Evolutionary conservation across 1,284 basidiomycete genomes (phyloP), one percentile per base, ranked within the genome.

Genomic region (Ustilago curta): DNA sequence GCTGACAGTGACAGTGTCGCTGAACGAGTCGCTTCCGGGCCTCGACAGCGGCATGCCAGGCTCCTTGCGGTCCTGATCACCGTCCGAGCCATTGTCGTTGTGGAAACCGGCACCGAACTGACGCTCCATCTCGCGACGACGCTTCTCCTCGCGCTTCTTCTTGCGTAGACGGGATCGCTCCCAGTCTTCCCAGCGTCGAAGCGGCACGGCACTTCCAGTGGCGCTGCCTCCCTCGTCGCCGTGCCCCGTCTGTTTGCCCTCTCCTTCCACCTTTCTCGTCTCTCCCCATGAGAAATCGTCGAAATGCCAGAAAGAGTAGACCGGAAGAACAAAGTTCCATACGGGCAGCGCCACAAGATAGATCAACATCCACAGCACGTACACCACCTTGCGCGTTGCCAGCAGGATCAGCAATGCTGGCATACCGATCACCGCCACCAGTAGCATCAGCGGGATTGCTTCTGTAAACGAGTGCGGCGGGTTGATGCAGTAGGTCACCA

Each of bases 281-380:
- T 97, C 94, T 81, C 96, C 96, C 96, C 96, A 98, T 37, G 94
- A 95, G 85, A 97, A 97, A 86, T 99, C 97, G 82, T 99, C 97
- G 86, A 99, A 98, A 87, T 99, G 95, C 95, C 95, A 98, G 86
- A 98, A 98, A 27, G 95, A 92, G 86, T 97, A 97, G 5, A 95
- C 87, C 7, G 95, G 96, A 3, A 78, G 69, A 21, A 81, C 67
- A 37, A 97, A 95, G 71, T 87, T 87, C 86, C 86, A 87, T 18
- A 87, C 84, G 1, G 86, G 86, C 12, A 87, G 78, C 59, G 86
- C 86, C 57, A 92, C 72, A 18, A 99, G 89, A 87, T 99, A 99
- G 80, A 96, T 91, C 82, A 95, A 84, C 94, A 99, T 97, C 97
- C 97, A 99, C 76, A 93, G 91, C 62, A 97, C 91, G 87, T 99